These are phyloP conservation scores for Xerocomellus amylosporus DNA, from an alignment of 768 basidiomycete species.

Conservation along the genomic window DNA sequence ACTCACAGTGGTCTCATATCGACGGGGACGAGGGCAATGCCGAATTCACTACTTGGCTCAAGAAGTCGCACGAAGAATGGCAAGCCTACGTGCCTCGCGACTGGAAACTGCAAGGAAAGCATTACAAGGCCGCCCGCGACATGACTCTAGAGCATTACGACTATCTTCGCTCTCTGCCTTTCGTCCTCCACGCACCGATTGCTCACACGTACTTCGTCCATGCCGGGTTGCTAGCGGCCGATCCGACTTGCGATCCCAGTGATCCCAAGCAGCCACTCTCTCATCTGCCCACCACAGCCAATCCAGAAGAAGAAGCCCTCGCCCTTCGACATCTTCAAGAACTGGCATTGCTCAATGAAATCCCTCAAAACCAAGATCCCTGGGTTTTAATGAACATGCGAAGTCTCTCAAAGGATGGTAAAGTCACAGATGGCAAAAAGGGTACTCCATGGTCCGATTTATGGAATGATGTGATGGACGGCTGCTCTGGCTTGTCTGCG, in stretches of 20 bases:
- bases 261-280: constrained; percentile 70
- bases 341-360: constrained; percentile 54
- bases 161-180: constrained; percentile 76
- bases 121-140: constrained; percentile 70
- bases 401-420: constrained; percentile 39
- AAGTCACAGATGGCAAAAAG: constrained; percentile 28
- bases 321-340: constrained; percentile 63
- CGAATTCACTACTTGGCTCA: constrained; percentile 39
- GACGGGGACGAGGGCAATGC: constrained; percentile 25
- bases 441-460: constrained; percentile 75
- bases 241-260: constrained; percentile 52
- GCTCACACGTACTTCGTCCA: constrained; percentile 80
- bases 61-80: constrained; percentile 40
- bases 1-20: constrained; percentile 40
- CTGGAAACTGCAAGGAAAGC: constrained; percentile 74
- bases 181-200: constrained; percentile 69
- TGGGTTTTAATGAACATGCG: constrained; percentile 56
- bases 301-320: constrained; percentile 17
- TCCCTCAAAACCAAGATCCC: constrained; percentile 76
- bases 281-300: constrained; percentile 44
- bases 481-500: constrained; percentile 49
- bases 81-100: constrained; percentile 54
- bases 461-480: constrained; percentile 67
- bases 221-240: constrained; percentile 74
- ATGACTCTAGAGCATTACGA: constrained; percentile 60